Conservation (phyloP, 805 yeast genomes). For the Yarrowia yakushimensis region DNA sequence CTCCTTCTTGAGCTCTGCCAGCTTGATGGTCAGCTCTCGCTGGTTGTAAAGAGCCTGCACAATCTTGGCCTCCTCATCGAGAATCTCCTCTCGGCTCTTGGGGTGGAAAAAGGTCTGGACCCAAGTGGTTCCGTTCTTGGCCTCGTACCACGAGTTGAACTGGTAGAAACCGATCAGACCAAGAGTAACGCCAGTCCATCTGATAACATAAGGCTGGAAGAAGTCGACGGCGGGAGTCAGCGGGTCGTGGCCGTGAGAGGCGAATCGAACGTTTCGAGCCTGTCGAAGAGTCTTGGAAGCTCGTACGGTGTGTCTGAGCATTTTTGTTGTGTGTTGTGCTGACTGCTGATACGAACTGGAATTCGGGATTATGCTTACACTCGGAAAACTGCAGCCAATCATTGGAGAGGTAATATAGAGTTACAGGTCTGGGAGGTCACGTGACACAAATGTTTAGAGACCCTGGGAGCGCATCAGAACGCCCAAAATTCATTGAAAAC, state of each 20-base stretch:
- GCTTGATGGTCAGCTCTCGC: constrained; percentile 12
- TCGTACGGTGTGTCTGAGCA: constrained; percentile 24
- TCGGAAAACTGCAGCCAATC: constrained; percentile 24
- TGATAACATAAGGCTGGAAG: constrained; percentile 22
- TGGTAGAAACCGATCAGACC: constrained; percentile 14
- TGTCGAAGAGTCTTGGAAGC: constrained; percentile 20
- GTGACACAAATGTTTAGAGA: neutral
- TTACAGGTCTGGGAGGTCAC: neutral
- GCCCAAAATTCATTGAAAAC: too few relatives aligned
- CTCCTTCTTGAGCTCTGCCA: neutral
- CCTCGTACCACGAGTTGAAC: constrained; percentile 24
- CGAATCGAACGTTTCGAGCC: constrained; percentile 25
- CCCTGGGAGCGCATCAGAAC: neutral
- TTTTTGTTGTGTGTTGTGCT: constrained; percentile 16
- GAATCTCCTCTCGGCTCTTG: constrained; percentile 22
- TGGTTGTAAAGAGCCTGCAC: constrained; percentile 19
- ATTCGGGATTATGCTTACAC: constrained; percentile 2
- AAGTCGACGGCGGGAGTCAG: constrained; percentile 13
- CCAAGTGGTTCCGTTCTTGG: constrained; percentile 15
- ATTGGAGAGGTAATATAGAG: constrained; percentile 8
- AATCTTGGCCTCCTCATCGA: constrained; percentile 11
- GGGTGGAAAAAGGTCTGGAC: constrained; percentile 8
- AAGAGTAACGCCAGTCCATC: constrained; percentile 16
- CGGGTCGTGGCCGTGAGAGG: constrained; percentile 24
- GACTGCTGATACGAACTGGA: constrained; percentile 5